phyloP scores from a whole-genome alignment of 2,329 filamentous ascomycete genomes.

The Penicillium sp. region DNA sequence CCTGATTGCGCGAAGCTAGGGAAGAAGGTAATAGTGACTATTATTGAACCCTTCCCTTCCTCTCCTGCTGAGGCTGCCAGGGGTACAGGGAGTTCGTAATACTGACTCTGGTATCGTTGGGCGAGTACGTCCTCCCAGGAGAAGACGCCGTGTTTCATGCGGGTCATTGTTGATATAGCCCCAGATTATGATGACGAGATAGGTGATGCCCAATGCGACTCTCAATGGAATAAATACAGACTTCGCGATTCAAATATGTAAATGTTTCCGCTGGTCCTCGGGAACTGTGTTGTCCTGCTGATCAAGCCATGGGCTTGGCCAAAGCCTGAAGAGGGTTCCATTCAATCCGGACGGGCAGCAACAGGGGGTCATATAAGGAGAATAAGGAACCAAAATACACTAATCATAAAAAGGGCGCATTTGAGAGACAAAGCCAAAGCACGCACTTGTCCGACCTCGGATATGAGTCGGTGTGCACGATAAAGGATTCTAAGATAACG shows the following conservation, averaged over 20 bases:
- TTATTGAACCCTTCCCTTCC: neutral
- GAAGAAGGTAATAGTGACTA: neutral
- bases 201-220: neutral
- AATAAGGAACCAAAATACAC: neutral
- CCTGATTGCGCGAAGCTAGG: neutral
- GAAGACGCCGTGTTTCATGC: constrained; percentile 38
- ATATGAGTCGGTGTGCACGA: constrained; percentile 11
- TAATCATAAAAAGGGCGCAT: neutral
- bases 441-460: constrained; percentile 1
- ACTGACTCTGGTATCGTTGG: constrained; percentile 41
- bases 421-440: neutral
- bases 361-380: neutral
- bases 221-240: neutral
- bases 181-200: neutral
- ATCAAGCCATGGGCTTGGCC: constrained; percentile 10
- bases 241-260: neutral
- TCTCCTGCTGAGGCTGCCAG: neutral
- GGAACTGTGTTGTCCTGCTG: constrained; percentile 6
- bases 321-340: constrained; percentile 10
- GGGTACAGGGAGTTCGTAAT: neutral
- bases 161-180: constrained; percentile 27
- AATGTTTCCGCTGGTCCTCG: neutral
- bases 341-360: constrained; percentile 11
- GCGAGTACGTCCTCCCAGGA: constrained; percentile 43
- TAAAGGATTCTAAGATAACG: constrained; percentile 7